A percentile compares a stretch with the other conserved stretches of the same genome.
Evolutionary conservation across 768 basidiomycete genomes (phyloP).

Genomic region (Leccinum ochraceum): DNA sequence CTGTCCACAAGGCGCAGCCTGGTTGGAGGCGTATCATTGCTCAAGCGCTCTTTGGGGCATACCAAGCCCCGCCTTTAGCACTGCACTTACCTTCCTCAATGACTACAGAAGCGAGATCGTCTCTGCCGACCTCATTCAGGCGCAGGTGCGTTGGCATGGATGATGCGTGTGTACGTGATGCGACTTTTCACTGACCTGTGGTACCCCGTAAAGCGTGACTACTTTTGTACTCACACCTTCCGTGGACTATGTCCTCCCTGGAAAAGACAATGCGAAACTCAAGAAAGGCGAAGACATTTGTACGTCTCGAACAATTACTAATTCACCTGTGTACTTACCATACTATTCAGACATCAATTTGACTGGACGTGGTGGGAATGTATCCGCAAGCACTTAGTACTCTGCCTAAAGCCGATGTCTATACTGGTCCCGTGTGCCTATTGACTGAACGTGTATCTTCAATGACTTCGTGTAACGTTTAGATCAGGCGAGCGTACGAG

Average conservation of each 20-base stretch:
- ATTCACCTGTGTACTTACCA: constrained; percentile 4
- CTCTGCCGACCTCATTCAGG: constrained; percentile 94
- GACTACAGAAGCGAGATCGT: constrained; percentile 96
- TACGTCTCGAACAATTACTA: constrained; percentile 42
- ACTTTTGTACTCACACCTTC: constrained; percentile 99
- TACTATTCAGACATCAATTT: constrained; percentile 82
- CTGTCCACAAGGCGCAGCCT: constrained; percentile 91
- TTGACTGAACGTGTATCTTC: constrained; percentile 19
- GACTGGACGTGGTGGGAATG: constrained; percentile 97
- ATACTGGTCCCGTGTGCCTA: constrained; percentile 8
- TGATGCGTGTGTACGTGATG: constrained; percentile 3
- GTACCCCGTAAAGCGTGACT: constrained; percentile 71
- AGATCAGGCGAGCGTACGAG: constrained; percentile 17
- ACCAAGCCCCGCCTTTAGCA: constrained; percentile 89
- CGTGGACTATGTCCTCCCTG: constrained; percentile 67
- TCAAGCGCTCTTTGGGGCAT: constrained; percentile 98
- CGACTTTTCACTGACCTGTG: constrained; percentile 4
- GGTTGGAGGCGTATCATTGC: constrained; percentile 98
- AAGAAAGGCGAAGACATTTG: constrained; percentile 84
- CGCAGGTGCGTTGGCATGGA: constrained; percentile 54
- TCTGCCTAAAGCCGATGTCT: constrained; percentile 44
- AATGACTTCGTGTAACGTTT: constrained; percentile 9
- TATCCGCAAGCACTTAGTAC: constrained; percentile 83
- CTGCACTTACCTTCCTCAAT: constrained; percentile 58
- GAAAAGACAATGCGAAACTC: constrained; percentile 85